phyloP scores from a whole-genome alignment of 2,329 filamentous ascomycete species.

The Tothia fuscella region DNA sequence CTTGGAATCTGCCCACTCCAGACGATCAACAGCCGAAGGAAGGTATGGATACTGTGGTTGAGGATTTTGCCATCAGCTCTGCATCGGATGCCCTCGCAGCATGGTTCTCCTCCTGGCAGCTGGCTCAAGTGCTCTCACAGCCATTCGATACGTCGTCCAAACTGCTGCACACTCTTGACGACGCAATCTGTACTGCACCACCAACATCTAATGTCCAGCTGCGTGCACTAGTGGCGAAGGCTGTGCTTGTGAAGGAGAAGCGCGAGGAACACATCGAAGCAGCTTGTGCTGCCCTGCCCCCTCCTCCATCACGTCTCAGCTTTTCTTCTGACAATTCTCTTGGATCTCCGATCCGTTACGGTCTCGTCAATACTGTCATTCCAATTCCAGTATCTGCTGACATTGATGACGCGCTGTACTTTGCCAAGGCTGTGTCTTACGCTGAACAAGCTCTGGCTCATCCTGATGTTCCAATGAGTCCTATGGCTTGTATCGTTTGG shows the following conservation, averaged over 20 bases:
- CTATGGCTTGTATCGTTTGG: slow-evolving; percentile 27
- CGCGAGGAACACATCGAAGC: slow-evolving; percentile 39
- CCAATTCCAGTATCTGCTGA: slow-evolving; percentile 46
- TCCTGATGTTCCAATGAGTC: slow-evolving; percentile 24
- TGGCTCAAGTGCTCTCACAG: background rate
- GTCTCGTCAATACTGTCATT: slow-evolving; percentile 36
- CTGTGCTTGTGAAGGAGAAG: slow-evolving; percentile 43
- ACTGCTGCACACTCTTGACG: slow-evolving; percentile 45
- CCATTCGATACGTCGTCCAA: slow-evolving; percentile 28
- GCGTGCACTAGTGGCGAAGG: slow-evolving; percentile 46
- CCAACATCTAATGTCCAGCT: slow-evolving; percentile 60
- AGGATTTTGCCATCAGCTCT: slow-evolving; percentile 73
- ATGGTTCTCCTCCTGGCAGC: slow-evolving; percentile 55
- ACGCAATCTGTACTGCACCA: slow-evolving; percentile 64
- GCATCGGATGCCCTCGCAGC: slow-evolving; percentile 83
- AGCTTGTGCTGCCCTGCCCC: slow-evolving; percentile 42
- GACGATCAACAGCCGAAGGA: slow-evolving; percentile 54
- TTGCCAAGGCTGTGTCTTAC: slow-evolving; percentile 47
- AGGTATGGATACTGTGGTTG: slow-evolving; percentile 71
- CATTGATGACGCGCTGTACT: slow-evolving; percentile 44
- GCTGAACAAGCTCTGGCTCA: slow-evolving; percentile 24
- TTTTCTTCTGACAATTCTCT: slow-evolving; percentile 20
- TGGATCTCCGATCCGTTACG: slow-evolving; percentile 12
- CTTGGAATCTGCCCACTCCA: slow-evolving; percentile 70
- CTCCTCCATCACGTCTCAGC: slow-evolving; percentile 18